Conservation (phyloP, 495 filamentous ascomycete species). For the Hypoxylon rickii region DNA sequence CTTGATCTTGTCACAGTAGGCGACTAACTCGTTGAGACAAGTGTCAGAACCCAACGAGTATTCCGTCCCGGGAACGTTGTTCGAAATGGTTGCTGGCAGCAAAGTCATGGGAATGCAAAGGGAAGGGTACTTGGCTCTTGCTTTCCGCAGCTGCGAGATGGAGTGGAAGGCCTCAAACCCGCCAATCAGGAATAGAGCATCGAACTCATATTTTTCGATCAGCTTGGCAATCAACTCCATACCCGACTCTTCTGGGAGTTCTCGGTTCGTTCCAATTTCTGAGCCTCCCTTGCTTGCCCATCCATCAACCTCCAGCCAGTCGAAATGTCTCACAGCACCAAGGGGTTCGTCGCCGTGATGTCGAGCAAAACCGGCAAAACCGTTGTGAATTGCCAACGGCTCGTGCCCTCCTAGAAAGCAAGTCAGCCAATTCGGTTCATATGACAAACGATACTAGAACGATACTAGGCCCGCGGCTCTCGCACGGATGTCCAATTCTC, state of each 20-base stretch:
- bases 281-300: slow-evolving; percentile 98
- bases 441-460: too few relatives aligned
- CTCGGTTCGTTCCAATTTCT: slow-evolving; percentile 97
- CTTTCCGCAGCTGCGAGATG: slow-evolving; percentile 81
- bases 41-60: slow-evolving; percentile 97
- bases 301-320: slow-evolving; percentile 90
- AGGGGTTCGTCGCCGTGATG: slow-evolving; percentile 84
- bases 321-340: slow-evolving; percentile 79
- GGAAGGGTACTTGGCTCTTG: slow-evolving; percentile 73
- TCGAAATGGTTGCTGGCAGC: slow-evolving; percentile 95
- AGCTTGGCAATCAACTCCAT: slow-evolving; percentile 81
- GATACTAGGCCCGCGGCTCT: too few relatives aligned
- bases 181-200: slow-evolving; percentile 89
- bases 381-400: slow-evolving; percentile 91
- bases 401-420: slow-evolving; percentile 66
- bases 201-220: slow-evolving; percentile 84
- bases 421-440: slow-evolving; percentile 4
- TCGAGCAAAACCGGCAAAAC: slow-evolving; percentile 91
- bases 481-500: too few relatives aligned
- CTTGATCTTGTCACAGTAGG: slow-evolving; percentile 96
- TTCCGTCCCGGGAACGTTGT: slow-evolving; percentile 98
- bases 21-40: slow-evolving; percentile 93
- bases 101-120: slow-evolving; percentile 93
- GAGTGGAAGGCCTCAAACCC: slow-evolving; percentile 98
- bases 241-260: slow-evolving; percentile 80